Percentiles rank a stretch among this genome's conserved stretches.
Conservation (phyloP, 2,329 filamentous ascomycete genomes). For the Cryphonectria naterciae region DNA sequence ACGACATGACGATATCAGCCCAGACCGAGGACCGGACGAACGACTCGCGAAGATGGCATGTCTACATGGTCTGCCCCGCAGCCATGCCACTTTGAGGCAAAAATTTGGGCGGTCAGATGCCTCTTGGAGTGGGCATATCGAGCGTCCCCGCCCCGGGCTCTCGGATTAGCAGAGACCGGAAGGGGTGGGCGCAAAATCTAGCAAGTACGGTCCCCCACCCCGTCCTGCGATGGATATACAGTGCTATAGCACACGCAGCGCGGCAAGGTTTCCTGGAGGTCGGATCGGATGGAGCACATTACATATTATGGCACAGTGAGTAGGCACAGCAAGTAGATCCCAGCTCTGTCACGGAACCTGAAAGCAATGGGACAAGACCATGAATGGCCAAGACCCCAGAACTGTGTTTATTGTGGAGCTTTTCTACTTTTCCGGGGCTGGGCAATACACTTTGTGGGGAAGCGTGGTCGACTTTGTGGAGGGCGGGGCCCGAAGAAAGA, state of each 20-base stretch:
- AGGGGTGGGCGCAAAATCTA: neutral
- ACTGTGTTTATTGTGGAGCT: neutral
- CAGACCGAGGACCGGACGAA: constrained; percentile 1
- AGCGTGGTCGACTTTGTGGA: constrained; percentile 2
- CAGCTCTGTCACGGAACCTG: neutral
- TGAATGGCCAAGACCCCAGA: neutral
- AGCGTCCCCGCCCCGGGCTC: neutral
- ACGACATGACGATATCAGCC: neutral
- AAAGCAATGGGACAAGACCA: neutral
- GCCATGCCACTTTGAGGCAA: neutral
- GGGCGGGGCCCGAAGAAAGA: neutral
- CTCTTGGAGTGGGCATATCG: neutral
- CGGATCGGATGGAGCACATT: neutral
- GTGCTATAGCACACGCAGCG: neutral
- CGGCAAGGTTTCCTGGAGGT: neutral
- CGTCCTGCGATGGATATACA: neutral
- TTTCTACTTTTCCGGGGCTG: too few species aligned
- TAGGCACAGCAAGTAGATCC: neutral
- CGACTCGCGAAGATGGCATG: neutral
- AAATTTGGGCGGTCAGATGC: constrained; percentile 1
- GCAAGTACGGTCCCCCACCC: neutral
- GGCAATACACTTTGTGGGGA: constrained; percentile 15
- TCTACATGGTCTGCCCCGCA: constrained; percentile 5
- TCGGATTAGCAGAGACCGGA: neutral
- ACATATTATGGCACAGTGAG: neutral